Conservation (phyloP, 768 basidiomycete species). For the Boletus vinaceobasis region DNA sequence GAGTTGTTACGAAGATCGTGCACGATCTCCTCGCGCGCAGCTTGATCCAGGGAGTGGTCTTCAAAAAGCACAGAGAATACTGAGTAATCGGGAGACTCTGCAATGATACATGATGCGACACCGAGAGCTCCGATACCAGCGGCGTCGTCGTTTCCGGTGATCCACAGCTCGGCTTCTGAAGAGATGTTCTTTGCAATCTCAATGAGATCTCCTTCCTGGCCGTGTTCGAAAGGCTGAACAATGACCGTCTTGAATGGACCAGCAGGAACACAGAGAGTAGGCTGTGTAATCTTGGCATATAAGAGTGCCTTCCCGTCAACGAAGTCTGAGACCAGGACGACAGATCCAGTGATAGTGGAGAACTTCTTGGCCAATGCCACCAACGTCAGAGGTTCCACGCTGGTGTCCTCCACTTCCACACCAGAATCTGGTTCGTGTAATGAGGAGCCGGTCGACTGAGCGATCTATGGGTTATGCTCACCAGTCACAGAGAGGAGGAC, state of each 20-base stretch:
- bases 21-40: constrained; percentile 22
- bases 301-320: constrained; percentile 11
- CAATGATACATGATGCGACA: constrained; percentile 26
- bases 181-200: constrained; percentile 25
- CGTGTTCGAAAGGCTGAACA: constrained; percentile 25
- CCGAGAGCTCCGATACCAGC: constrained; percentile 31
- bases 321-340: constrained; percentile 10
- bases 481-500: constrained; percentile 23
- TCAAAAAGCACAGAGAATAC: constrained; percentile 30
- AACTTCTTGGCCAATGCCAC: constrained; percentile 8
- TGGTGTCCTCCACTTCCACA: constrained; percentile 11
- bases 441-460: not conserved
- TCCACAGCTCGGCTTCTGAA: constrained; percentile 27
- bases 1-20: constrained; percentile 26
- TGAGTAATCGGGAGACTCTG: constrained; percentile 29
- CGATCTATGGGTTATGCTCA: not conserved
- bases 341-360: constrained; percentile 8
- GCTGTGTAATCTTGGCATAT: constrained; percentile 11
- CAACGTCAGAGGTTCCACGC: constrained; percentile 15
- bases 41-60: constrained; percentile 24
- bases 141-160: constrained; percentile 29
- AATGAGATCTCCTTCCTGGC: constrained; percentile 24
- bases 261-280: constrained; percentile 12
- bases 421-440: constrained; percentile 12
- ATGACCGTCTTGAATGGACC: constrained; percentile 26